Base-by-base conservation (phyloP, 768 basidiomycete species). In the Suillus weaverae region DNA sequence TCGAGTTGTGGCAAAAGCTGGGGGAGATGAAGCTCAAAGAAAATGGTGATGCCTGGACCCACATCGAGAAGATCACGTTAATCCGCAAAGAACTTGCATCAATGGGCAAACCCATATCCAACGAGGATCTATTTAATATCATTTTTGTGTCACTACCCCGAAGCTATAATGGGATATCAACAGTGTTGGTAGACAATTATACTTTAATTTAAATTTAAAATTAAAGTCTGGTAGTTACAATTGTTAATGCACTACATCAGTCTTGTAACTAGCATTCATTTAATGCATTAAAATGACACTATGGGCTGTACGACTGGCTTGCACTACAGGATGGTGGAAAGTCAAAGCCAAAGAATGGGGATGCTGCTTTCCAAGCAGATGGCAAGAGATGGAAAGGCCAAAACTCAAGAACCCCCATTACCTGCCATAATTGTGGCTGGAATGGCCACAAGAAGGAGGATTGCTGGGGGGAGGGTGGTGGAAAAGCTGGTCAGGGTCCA, bases 71-170 rank as follows among this genome's bases (percentile, higher is more conserved):
- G 63, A 63, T 81, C 20, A 51, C 64, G 6, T 62, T 66, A 5
- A 74, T 80, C 69, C 66, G 63, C 3, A 73, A 81, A 54, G 70
- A 79, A 26, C 72, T 81, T 11, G 73, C 77, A 0, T 69, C 73
- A 0, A 76, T 80, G 70, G 77, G 76, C 26, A 63, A 71, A 8
- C 61, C 71, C n/a, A 71, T 75, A 4, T 41, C 68, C 0, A 72
- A 79, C 9, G 69, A 74, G 11, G 74, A 79, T 46, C 75, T 77
- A 62, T 71, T 71, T 30, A 70, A 71, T 6, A 78, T 80, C 55
- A 71, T 81, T 39, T 70, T 78, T 36, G 64, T 67, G 20, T 81
- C 79, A 8, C 72, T 81, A 20, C 79, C 79, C 20, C 20, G 53
- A 8, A 76, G 73, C 22, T 81, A 76, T 63, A 74, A 77, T 61